phyloP scores from a whole-genome alignment of 768 basidiomycete genomes.

The Kwoniella sp. region DNA sequence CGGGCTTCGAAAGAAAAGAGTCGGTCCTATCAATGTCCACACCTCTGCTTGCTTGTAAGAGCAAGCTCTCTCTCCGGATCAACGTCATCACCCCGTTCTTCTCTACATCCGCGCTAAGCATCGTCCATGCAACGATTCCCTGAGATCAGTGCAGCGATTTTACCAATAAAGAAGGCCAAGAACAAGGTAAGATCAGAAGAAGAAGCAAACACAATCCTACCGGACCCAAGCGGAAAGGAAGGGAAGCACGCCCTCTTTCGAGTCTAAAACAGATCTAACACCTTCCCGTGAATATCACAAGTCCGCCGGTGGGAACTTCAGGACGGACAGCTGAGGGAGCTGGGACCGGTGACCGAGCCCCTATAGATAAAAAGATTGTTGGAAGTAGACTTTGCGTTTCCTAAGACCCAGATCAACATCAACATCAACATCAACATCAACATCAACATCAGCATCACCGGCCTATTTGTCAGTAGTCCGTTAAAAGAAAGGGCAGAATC shows the following conservation, averaged over 20 bases:
- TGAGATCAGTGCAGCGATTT: slow-evolving; percentile 3
- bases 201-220: slow-evolving; percentile 1
- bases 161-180: slow-evolving; percentile 1
- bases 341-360: neutral
- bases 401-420: neutral
- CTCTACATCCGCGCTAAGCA: neutral
- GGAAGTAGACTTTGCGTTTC: neutral
- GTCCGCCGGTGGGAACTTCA: neutral
- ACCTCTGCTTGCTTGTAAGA: neutral
- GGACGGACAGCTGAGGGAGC: neutral
- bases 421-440: neutral
- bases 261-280: neutral
- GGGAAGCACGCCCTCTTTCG: neutral
- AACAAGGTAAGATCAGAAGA: neutral
- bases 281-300: neutral
- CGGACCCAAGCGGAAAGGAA: neutral
- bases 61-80: neutral
- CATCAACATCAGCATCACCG: neutral
- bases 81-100: slow-evolving; percentile 2
- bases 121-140: neutral
- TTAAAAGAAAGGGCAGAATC: neutral
- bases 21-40: neutral
- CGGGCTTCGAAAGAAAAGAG: neutral
- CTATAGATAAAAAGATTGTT: neutral
- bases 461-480: neutral